Evolutionary conservation across 441 rosid species (phyloP), one percentile per base, ranked within the genome.

Genomic region (Rhodomyrtus psidioides): DNA sequence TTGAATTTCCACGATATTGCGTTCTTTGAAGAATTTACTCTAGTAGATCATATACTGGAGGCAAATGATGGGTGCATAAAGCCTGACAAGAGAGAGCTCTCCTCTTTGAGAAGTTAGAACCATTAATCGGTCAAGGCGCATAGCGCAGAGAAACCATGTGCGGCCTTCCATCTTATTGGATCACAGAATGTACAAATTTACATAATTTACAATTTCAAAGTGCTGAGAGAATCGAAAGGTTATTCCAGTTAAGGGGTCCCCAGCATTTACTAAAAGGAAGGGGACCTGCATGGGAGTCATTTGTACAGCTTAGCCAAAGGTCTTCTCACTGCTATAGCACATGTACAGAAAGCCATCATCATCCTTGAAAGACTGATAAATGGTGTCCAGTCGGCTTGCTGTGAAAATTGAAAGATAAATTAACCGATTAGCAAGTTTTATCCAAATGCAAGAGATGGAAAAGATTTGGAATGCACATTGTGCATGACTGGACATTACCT

Each of bases 301-400:
- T 17, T n/a, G 13, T 70, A 70, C 85, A 30, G 28, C 53, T 75
- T 39, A 86, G 83, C 88, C 88, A 26, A 86, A 86, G 53, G 88
- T 86, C 76, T 86, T 86, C 85, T 86, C 88, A 39, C 55, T 86
- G 88, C 88, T 86, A 49, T 86, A 86, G 75, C 88, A 86, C 88
- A 86, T 86, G 88, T 86, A 86, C 86, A 86, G 86, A 53, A 86
- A 86, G 55, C 88, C 88, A 79, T 86, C 88, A 9, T 86, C 88
- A 42, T 86, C 88, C 59, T 83, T 86, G 88, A 53, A 86, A 30
- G 88, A 83, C 76, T 86, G 88, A 55, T 86, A 86, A 49, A 83
- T 84, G n/a, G 49, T 39, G 70, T 86, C 88, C 88, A 86, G 56
- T 23, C 86, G 55, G 70, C 85, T 86, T 26, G 85, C 88, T 86